Conservation (phyloP, 768 basidiomycete genomes). For the Favolaschia claudopus region DNA sequence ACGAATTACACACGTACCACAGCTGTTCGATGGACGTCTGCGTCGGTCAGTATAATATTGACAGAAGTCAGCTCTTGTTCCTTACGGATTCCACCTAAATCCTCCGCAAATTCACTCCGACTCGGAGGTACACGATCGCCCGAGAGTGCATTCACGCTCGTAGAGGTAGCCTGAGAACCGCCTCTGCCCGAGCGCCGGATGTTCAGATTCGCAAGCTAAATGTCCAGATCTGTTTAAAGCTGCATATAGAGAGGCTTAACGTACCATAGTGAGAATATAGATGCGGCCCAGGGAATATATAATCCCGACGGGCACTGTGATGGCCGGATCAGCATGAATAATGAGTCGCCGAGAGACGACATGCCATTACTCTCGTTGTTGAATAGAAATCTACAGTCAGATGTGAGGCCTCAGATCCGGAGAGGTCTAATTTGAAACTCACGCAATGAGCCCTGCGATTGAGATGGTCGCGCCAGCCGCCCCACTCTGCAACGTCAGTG, state of each 20-base stretch:
- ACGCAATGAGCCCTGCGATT: constrained; percentile 2
- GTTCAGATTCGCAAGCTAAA: constrained; percentile 16
- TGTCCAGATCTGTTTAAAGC: neutral
- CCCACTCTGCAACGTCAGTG: constrained; percentile 10
- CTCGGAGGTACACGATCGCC: neutral
- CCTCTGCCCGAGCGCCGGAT: neutral
- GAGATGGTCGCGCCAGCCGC: constrained; percentile 4
- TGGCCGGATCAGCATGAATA: constrained; percentile 1
- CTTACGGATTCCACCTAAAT: neutral
- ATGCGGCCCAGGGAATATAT: neutral
- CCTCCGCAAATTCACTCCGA: constrained; percentile 6
- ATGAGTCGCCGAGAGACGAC: constrained; percentile 3
- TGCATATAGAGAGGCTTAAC: neutral
- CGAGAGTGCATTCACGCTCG: neutral
- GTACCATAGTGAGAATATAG: constrained; percentile 10
- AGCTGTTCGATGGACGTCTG: no score
- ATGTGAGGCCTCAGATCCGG: neutral
- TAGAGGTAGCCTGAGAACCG: no score
- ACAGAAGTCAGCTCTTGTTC: no score
- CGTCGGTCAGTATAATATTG: no score
- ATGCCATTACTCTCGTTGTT: constrained; percentile 9
- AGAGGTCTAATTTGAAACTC: constrained; percentile 1
- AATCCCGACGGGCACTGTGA: constrained; percentile 10
- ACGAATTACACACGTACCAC: no score
- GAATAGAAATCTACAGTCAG: constrained; percentile 9